These are phyloP conservation scores for Farysia itapuensis DNA, from an alignment of 1,284 basidiomycete genomes.

Conservation along the genomic window DNA sequence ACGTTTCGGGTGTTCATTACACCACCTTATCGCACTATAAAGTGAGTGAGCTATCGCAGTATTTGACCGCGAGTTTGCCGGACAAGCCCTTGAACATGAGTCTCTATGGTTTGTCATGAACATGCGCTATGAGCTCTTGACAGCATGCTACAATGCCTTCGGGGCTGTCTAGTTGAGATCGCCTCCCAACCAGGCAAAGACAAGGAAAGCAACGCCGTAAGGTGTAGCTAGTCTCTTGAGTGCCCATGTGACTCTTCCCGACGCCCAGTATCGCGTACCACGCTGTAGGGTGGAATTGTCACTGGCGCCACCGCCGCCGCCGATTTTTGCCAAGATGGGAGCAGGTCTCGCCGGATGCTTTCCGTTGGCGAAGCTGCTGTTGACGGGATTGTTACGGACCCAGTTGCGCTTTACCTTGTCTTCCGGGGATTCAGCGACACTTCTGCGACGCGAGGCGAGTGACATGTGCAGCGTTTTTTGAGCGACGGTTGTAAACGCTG, in stretches of 20 bases:
- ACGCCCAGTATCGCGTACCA: slow-evolving; percentile 37
- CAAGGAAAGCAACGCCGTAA: slow-evolving; percentile 55
- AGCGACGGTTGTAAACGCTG: slow-evolving; percentile 3
- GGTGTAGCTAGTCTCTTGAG: slow-evolving; percentile 45
- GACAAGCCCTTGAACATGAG: too few species aligned
- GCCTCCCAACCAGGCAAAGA: slow-evolving; percentile 57
- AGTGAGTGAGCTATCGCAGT: too few species aligned
- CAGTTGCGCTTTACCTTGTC: slow-evolving; percentile 22
- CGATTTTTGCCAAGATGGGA: background rate
- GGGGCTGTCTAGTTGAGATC: slow-evolving; percentile 39
- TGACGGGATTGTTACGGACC: slow-evolving; percentile 34
- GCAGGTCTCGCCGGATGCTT: background rate
- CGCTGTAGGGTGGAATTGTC: slow-evolving; percentile 15
- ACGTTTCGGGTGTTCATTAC: too few species aligned
- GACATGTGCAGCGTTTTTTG: slow-evolving; percentile 28
- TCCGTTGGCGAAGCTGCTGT: slow-evolving; percentile 5
- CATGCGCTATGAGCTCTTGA: too few species aligned
- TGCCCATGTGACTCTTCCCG: slow-evolving; percentile 43
- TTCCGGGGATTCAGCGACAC: slow-evolving; percentile 16
- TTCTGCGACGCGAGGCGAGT: slow-evolving; percentile 8
- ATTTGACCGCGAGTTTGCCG: too few species aligned
- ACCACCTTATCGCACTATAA: too few species aligned
- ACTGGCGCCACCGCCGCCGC: slow-evolving; percentile 14
- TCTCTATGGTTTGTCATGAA: too few species aligned
- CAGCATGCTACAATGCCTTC: too few species aligned